Base-by-base conservation (phyloP, 345 rosid species). In the Rhizophora apiculata region DNA sequence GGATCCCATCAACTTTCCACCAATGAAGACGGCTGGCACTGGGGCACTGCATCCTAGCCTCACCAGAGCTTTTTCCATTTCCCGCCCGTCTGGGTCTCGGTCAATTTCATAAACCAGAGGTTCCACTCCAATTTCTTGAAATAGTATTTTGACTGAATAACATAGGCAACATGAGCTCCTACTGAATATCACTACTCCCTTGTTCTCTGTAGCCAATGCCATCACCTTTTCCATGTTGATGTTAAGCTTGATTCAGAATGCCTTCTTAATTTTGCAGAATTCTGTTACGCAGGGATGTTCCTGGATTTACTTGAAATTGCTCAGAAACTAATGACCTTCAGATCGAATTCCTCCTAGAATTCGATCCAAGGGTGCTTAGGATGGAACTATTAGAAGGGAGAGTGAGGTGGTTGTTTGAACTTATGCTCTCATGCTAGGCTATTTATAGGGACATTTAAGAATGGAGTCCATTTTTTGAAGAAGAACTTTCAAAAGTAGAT, bases 361-460 rank as follows among this genome's bases (percentile, higher is more conserved):
- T 74, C 64, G 72, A 68, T 62, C 79, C 63, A 22, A 64, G 69
- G 78, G 78, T 69, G 8, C 20, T 67, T 43, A 27, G 49, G 68
- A 63, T 34, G 75, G 73, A 65, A 56, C 10, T 29, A 22, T 20
- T 51, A 16, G 60, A 36, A 65, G 56, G 65, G 53, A 59, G 56
- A 57, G 29, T 48, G 55, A 46, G 70, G 52, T 67, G 80, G 82
- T 67, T 81, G 82, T 43, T 79, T 75, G 59, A 85, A 79, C 62
- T 64, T 70, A 60, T 69, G 73, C 65, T 39, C 65, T 75, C 71
- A 29, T 80, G 76, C 63, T 63, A 27, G 56, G 67, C 81, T 85
- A 85, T 87, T 80, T 89, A 89, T 89, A 89, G 87, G 85, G 84
- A 83, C 72, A 72, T 64, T 63, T 27, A 56, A 68, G 62, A 53